phyloP scores from a whole-genome alignment of 306 rosid genomes.

The Fragaria nilgerrensis region DNA sequence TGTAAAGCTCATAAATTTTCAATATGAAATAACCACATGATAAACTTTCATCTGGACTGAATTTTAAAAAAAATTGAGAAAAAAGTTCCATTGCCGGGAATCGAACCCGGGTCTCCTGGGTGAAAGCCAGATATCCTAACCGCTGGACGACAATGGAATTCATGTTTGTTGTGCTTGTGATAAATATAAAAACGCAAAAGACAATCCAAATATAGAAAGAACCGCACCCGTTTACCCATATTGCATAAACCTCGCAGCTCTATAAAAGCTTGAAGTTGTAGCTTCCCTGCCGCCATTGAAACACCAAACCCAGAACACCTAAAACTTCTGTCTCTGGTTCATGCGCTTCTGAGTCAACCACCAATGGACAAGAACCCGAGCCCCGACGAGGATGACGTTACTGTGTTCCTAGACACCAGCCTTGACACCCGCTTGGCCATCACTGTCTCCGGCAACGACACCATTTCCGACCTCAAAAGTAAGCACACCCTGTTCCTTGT shows the following conservation, averaged over 20 bases:
- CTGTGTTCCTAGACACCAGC: conserved; percentile 65
- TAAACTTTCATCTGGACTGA: background rate
- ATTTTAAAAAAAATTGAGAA: too few relatives aligned
- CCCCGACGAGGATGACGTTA: conserved; percentile 19
- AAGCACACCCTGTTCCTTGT: background rate
- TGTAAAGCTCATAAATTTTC: background rate
- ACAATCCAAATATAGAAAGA: background rate
- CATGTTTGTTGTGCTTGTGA: fast-evolving
- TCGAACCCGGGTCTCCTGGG: conserved; percentile 99
- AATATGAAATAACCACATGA: background rate
- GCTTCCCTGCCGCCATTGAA: background rate
- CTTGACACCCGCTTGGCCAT: conserved; percentile 67
- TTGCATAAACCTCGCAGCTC: background rate
- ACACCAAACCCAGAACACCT: background rate
- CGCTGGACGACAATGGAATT: conserved; percentile 94
- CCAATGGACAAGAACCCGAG: conserved; percentile 28
- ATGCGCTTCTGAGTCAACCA: background rate
- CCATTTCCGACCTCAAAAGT: conserved; percentile 70
- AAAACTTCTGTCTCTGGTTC: background rate
- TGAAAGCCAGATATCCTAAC: conserved; percentile 99
- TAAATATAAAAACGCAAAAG: fast-evolving
- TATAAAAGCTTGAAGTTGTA: background rate
- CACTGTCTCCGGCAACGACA: conserved; percentile 40
- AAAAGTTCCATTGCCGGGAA: conserved; percentile 75
- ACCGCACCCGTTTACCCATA: background rate